Conservation (phyloP, 1,284 basidiomycete genomes). For the Volvariella volvacea region DNA sequence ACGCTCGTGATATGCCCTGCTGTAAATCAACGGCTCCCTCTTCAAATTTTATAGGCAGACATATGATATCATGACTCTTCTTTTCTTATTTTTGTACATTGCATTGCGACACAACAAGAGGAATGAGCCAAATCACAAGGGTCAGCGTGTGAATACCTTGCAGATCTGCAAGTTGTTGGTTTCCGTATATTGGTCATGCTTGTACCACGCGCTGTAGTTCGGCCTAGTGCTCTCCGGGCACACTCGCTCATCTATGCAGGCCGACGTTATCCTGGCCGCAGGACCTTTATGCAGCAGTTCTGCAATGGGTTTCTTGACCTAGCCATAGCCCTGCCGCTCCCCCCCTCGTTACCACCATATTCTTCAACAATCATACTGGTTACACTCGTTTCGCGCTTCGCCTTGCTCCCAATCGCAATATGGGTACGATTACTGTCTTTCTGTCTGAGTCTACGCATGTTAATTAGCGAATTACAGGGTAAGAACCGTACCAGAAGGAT, state of each 20-base stretch:
- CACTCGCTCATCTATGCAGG: neutral
- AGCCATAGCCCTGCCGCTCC: conserved; percentile 62
- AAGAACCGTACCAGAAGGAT: conserved; percentile 57
- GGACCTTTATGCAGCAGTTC: conserved; percentile 24
- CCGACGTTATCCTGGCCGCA: conserved; percentile 1
- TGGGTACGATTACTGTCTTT: conserved; percentile 53
- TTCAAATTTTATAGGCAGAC: conserved; percentile 8
- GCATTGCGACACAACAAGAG: neutral
- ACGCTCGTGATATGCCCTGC: conserved; percentile 12
- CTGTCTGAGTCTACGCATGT: conserved; percentile 9
- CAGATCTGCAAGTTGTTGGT: neutral
- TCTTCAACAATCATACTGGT: conserved; percentile 73
- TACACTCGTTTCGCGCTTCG: conserved; percentile 60
- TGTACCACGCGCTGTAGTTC: conserved; percentile 24
- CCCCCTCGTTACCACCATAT: conserved; percentile 61
- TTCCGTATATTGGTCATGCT: conserved; percentile 21
- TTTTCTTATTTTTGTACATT: conserved; percentile 3
- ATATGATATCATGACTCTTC: neutral
- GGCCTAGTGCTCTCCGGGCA: conserved; percentile 11
- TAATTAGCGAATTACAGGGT: conserved; percentile 33
- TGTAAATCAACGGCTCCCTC: neutral
- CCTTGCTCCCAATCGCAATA: conserved; percentile 70
- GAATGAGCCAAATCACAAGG: neutral
- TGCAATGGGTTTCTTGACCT: conserved; percentile 42
- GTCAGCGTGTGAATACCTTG: too few relatives aligned